Evolutionary conservation across 352 stramenopile genomes (phyloP).

Genomic region (Pythium coloratum): DNA sequence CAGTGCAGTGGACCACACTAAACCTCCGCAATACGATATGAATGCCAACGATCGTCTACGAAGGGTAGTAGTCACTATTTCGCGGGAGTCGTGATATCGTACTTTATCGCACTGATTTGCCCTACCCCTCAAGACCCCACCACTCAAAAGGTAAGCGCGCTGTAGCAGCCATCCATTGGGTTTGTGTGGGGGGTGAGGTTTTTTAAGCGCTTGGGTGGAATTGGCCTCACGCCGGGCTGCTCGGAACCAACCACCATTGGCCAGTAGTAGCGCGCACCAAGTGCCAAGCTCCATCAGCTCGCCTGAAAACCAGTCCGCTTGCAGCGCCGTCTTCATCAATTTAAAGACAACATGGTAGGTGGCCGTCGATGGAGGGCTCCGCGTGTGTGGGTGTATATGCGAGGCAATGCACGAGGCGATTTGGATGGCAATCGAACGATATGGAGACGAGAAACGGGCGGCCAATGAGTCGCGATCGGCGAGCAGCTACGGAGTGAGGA

Average conservation of each 20-base stretch:
- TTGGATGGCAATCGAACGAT: background rate
- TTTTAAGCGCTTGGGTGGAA: slow-evolving; percentile 33
- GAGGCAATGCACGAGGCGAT: background rate
- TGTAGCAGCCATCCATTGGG: slow-evolving; percentile 22
- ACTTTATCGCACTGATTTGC: background rate
- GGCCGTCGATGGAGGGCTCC: slow-evolving; percentile 1
- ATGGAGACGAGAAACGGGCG: background rate
- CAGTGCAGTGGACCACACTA: slow-evolving; percentile 19
- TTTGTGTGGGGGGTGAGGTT: slow-evolving; percentile 14
- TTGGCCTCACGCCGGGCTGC: slow-evolving; percentile 29
- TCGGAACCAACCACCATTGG: slow-evolving; percentile 56
- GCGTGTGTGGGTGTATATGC: background rate
- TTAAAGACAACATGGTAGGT: slow-evolving; percentile 87
- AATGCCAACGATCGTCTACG: background rate
- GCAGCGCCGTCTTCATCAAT: slow-evolving; percentile 77
- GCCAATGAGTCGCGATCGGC: background rate
- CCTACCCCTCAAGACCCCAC: slow-evolving; percentile 13
- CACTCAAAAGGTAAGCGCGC: slow-evolving; percentile 16
- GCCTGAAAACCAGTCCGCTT: slow-evolving; percentile 64
- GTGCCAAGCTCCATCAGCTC: slow-evolving; percentile 9
- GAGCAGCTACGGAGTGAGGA: slow-evolving; percentile 1
- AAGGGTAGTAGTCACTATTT: background rate
- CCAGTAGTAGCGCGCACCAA: slow-evolving; percentile 22
- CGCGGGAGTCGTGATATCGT: background rate
- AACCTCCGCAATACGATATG: background rate